Conservation (phyloP, 352 stramenopile genomes). For the Aphanomyces invadans region DNA sequence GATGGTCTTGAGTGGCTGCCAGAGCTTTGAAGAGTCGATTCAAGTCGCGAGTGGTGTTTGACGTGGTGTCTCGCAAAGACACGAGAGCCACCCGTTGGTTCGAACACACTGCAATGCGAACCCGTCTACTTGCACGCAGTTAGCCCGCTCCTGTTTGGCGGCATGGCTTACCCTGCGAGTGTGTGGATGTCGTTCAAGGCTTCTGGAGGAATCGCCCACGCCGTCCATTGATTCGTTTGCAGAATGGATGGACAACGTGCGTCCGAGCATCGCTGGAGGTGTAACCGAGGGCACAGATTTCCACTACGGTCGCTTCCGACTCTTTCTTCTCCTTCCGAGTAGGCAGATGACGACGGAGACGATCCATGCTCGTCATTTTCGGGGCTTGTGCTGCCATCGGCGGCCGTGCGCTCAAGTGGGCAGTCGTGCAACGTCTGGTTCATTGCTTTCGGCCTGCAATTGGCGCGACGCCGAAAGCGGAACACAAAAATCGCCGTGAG, state of each 20-base stretch:
- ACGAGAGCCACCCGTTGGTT: neutral
- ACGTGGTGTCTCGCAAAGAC: no score
- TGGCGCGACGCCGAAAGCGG: neutral
- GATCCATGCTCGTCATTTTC: no score
- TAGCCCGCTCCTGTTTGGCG: no score
- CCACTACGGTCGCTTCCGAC: no score
- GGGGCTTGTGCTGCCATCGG: no score
- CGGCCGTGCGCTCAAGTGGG: no score
- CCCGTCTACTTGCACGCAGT: no score
- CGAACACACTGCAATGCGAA: no score
- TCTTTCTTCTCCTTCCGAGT: no score
- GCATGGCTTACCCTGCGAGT: neutral
- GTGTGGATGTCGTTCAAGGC: neutral
- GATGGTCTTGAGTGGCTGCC: neutral
- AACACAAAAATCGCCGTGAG: neutral
- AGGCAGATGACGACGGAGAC: neutral
- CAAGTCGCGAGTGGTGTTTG: no score
- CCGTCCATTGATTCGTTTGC: neutral
- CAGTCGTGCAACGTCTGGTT: neutral
- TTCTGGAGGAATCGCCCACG: neutral
- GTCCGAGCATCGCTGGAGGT: neutral
- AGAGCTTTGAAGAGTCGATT: neutral
- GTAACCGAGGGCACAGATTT: no score
- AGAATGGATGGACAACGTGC: neutral
- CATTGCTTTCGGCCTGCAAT: neutral